Percentiles rank a stretch among this genome's conserved stretches.
These are phyloP conservation scores for Sclerospora graminicola DNA, from an alignment of 352 stramenopile species.

Conservation along the genomic window DNA sequence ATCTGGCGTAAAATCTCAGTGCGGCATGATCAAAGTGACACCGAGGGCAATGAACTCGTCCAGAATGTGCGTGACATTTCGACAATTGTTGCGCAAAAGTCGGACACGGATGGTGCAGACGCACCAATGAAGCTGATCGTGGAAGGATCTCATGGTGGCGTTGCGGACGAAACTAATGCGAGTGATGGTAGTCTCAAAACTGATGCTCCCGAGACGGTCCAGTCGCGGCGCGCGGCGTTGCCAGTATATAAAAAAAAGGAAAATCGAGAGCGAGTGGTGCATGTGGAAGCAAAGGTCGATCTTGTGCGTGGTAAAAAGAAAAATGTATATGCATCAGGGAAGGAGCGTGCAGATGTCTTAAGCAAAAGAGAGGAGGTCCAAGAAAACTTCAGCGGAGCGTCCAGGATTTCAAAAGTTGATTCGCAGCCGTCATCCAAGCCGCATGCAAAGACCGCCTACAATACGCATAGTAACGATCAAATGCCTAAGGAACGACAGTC, in stretches of 20 bases:
- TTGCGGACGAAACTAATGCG: slow-evolving; percentile 5
- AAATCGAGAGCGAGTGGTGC: slow-evolving; percentile 8
- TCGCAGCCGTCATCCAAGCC: slow-evolving; percentile 2
- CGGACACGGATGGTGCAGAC: slow-evolving; percentile 2
- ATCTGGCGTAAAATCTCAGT: neutral
- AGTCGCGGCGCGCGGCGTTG: slow-evolving; percentile 14
- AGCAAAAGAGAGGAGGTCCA: slow-evolving; percentile 9
- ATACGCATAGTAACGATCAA: neutral
- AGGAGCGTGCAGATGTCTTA: slow-evolving; percentile 3
- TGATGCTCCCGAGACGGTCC: slow-evolving; percentile 19
- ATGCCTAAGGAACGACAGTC: slow-evolving; percentile 4
- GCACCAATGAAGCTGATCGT: slow-evolving; percentile 4
- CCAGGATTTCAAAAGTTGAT: slow-evolving; percentile 1
- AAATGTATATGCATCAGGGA: neutral
- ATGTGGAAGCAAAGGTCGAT: slow-evolving; percentile 3
- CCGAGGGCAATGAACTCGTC: slow-evolving; percentile 1
- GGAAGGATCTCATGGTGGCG: slow-evolving; percentile 1
- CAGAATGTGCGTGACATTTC: neutral
- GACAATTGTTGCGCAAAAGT: neutral
- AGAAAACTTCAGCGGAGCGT: slow-evolving; percentile 1
- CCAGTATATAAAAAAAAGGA: slow-evolving; percentile 21
- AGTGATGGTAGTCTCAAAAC: slow-evolving; percentile 2
- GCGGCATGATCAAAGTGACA: neutral
- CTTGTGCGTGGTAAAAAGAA: slow-evolving; percentile 5
- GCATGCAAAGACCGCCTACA: neutral